Evolutionary conservation across 768 basidiomycete genomes (phyloP).

Genomic region (Termitomyces eurrhizus): DNA sequence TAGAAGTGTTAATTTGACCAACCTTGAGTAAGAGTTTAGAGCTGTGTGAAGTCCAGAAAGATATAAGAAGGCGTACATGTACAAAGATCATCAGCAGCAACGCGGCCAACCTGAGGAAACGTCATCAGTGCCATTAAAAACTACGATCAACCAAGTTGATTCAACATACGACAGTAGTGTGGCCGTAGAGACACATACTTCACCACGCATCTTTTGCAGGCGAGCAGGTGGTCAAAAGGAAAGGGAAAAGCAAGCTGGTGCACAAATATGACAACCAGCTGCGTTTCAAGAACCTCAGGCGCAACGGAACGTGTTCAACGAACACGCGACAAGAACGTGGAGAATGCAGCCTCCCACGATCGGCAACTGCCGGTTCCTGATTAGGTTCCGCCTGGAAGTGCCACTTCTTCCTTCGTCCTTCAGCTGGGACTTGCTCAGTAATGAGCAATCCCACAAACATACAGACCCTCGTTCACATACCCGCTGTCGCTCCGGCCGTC

Average conservation of each 20-base stretch:
- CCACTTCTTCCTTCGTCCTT: slow-evolving; percentile 3
- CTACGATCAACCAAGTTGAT: slow-evolving; percentile 12
- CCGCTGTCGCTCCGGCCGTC: slow-evolving; percentile 21
- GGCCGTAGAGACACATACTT: slow-evolving; percentile 70
- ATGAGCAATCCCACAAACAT: slow-evolving; percentile 22
- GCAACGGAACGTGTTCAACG: slow-evolving; percentile 4
- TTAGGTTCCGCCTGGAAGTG: not conserved
- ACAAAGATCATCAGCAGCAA: slow-evolving; percentile 72
- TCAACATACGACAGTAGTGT: slow-evolving; percentile 65
- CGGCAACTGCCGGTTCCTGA: slow-evolving; percentile 16
- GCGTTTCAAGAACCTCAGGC: slow-evolving; percentile 15
- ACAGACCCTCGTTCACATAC: slow-evolving; percentile 22
- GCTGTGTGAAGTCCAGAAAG: slow-evolving; percentile 17
- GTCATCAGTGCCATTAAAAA: slow-evolving; percentile 17
- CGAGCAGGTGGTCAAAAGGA: slow-evolving; percentile 16
- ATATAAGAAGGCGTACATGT: slow-evolving; percentile 50
- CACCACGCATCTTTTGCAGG: slow-evolving; percentile 55
- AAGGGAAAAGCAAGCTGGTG: slow-evolving; percentile 17
- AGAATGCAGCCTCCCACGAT: not conserved
- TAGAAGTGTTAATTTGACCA: slow-evolving; percentile 77
- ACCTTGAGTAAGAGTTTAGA: slow-evolving; percentile 43
- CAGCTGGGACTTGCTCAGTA: slow-evolving; percentile 13
- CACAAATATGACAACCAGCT: slow-evolving; percentile 18
- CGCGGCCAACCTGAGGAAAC: slow-evolving; percentile 38
- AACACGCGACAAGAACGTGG: slow-evolving; percentile 32